Conservation (phyloP, 306 rosid genomes). For the Geum urbanum region DNA sequence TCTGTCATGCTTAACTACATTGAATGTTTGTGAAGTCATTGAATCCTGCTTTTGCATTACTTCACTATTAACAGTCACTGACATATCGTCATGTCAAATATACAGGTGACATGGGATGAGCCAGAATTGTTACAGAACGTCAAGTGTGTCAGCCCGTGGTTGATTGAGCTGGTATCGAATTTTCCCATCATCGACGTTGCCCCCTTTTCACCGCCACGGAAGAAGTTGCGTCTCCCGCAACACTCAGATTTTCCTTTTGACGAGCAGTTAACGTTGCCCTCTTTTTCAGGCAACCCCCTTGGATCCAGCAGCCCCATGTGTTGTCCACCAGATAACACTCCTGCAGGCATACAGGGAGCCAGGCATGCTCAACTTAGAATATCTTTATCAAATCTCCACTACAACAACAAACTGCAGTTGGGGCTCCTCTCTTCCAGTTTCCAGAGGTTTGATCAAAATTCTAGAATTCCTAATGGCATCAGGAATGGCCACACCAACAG, state of each 20-base stretch:
- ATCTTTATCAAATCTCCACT: constrained; percentile 78
- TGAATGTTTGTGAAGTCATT: not conserved
- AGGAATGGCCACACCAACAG: constrained; percentile 35
- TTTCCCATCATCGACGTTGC: constrained; percentile 56
- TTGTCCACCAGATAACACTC: constrained; percentile 75
- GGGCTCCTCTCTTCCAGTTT: constrained; percentile 61
- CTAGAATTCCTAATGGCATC: constrained; percentile 43
- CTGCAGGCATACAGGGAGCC: constrained; percentile 99
- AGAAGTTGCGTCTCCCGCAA: constrained; percentile 73
- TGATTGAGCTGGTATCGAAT: constrained; percentile 80
- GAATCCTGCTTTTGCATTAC: constrained; percentile 2
- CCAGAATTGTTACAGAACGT: constrained; percentile 97
- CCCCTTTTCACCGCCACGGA: constrained; percentile 73
- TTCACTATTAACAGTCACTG: not conserved
- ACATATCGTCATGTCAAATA: not conserved
- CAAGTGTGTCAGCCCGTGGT: constrained; percentile 97
- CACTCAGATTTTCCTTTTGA: constrained; percentile 58
- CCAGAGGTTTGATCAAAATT: constrained; percentile 40
- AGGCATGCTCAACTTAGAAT: constrained; percentile 99
- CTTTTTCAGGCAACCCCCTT: constrained; percentile 70
- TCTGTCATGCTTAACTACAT: no score
- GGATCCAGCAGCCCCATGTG: constrained; percentile 80
- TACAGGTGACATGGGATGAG: constrained; percentile 96
- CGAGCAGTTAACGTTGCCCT: constrained; percentile 53
- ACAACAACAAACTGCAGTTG: constrained; percentile 55